These are phyloP conservation scores for Viola pubescens DNA, from an alignment of 441 rosid species.

Conservation along the genomic window DNA sequence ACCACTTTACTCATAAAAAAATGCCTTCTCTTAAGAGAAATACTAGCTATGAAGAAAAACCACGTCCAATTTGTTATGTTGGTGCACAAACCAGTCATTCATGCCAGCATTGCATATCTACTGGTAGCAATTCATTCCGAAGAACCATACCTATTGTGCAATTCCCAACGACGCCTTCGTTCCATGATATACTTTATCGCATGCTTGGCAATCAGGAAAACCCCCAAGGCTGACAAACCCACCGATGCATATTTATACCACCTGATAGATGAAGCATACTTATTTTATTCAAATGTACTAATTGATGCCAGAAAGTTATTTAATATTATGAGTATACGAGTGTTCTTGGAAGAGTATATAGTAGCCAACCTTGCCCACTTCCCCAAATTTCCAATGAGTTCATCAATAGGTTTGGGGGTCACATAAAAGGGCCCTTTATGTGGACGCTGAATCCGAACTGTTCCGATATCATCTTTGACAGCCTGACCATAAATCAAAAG, in stretches of 20 bases:
- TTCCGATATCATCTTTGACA: slow-evolving; percentile 70
- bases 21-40: no score
- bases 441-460: slow-evolving; percentile 74
- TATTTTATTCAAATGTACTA: slow-evolving; percentile 5
- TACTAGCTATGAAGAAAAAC: no score
- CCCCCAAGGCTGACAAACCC: slow-evolving; percentile 55
- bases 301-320: slow-evolving; percentile 1
- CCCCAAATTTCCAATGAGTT: slow-evolving; percentile 70
- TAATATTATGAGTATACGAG: neutral
- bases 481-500: slow-evolving; percentile 37
- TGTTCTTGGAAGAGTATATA: neutral
- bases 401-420: slow-evolving; percentile 72
- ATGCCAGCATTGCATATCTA: neutral
- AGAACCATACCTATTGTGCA: slow-evolving; percentile 38
- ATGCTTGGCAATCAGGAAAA: slow-evolving; percentile 39
- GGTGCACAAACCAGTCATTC: neutral
- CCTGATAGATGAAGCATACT: slow-evolving; percentile 34
- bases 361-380: slow-evolving; percentile 80
- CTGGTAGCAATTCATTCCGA: neutral
- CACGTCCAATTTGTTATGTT: no score
- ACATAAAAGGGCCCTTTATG: slow-evolving; percentile 84
- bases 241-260: slow-evolving; percentile 74
- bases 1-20: no score
- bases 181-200: slow-evolving; percentile 40
- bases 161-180: slow-evolving; percentile 42